Evolutionary conservation across 495 filamentous ascomycete genomes (phyloP).

Genomic region (Penicillium daleae): DNA sequence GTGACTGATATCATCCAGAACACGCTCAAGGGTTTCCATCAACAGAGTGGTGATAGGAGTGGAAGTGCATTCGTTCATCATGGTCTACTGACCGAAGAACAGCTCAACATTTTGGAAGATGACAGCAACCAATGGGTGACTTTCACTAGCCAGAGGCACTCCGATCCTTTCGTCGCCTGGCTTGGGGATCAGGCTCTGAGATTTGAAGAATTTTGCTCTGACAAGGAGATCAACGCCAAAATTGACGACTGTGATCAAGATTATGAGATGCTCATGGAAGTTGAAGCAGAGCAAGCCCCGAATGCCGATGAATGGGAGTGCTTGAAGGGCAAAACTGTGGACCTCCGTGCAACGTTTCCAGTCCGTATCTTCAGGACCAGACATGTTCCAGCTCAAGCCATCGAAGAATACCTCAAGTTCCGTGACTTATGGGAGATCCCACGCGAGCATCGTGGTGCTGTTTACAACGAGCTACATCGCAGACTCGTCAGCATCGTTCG

Average conservation of each 20-base stretch:
- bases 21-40: conserved; percentile 48
- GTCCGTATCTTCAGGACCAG: conserved; percentile 40
- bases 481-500: conserved; percentile 48
- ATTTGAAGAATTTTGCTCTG: conserved; percentile 42
- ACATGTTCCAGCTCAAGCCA: conserved; percentile 8
- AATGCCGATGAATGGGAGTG: conserved; percentile 57
- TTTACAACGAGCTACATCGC: conserved; percentile 62
- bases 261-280: conserved; percentile 64
- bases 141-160: conserved; percentile 31
- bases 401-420: conserved; percentile 28
- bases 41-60: conserved; percentile 20
- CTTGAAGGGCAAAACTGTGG: conserved; percentile 52
- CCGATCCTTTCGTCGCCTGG: conserved; percentile 63
- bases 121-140: conserved; percentile 56
- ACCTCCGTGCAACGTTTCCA: conserved; percentile 46
- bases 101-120: conserved; percentile 63
- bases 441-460: conserved; percentile 50
- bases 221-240: conserved; percentile 51
- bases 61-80: conserved; percentile 46
- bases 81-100: conserved; percentile 61
- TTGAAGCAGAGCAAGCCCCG: conserved; percentile 62
- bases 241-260: conserved; percentile 69
- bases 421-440: conserved; percentile 63
- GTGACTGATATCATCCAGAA: background rate
- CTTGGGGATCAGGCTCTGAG: conserved; percentile 54